Evolutionary conservation across 2,329 filamentous ascomycete species (phyloP).

Genomic region (Mycocentrospora acerina): DNA sequence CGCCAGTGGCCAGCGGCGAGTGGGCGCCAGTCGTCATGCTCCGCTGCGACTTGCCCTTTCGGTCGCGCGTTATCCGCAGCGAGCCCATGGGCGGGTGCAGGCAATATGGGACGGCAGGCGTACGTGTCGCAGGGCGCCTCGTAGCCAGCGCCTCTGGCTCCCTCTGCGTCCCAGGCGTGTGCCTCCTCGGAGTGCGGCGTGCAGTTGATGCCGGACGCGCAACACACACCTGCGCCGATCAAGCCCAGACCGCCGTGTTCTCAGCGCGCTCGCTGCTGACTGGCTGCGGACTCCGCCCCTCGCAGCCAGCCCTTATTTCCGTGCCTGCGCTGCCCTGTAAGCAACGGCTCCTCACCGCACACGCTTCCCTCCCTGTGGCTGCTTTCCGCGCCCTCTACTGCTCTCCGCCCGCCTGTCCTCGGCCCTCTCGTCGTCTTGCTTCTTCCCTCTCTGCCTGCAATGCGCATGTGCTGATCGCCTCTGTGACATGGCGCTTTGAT

Average conservation of each 20-base stretch:
- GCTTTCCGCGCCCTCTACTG: conserved; percentile 4
- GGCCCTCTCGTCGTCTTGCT: conserved; percentile 7
- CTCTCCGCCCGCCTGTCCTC: conserved; percentile 3
- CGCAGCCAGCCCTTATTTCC: conserved; percentile 11
- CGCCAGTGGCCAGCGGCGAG: too few relatives aligned
- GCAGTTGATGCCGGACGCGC: too few relatives aligned
- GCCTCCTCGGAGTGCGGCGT: too few relatives aligned
- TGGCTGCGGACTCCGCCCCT: conserved; percentile 22
- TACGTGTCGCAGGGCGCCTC: too few relatives aligned
- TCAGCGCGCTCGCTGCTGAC: conserved; percentile 8
- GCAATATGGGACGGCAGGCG: too few relatives aligned
- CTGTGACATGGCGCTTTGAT: conserved; percentile 9
- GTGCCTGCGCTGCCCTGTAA: conserved; percentile 4
- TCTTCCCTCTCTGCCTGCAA: conserved; percentile 9
- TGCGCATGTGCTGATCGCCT: neutral
- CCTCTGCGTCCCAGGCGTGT: too few relatives aligned
- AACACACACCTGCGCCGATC: conserved; percentile 1
- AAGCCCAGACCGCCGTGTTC: conserved; percentile 10
- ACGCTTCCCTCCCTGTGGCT: conserved; percentile 7
- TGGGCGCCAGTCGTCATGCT: too few relatives aligned
- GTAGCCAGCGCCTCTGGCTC: too few relatives aligned
- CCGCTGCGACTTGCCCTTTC: too few relatives aligned
- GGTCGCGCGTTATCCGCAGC: too few relatives aligned
- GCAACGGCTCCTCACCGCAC: conserved; percentile 2
- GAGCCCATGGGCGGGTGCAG: too few relatives aligned